Evolutionary conservation across 2,329 filamentous ascomycete genomes (phyloP), one percentile per base, ranked within the genome.

Genomic region (Sclerotinia minor): DNA sequence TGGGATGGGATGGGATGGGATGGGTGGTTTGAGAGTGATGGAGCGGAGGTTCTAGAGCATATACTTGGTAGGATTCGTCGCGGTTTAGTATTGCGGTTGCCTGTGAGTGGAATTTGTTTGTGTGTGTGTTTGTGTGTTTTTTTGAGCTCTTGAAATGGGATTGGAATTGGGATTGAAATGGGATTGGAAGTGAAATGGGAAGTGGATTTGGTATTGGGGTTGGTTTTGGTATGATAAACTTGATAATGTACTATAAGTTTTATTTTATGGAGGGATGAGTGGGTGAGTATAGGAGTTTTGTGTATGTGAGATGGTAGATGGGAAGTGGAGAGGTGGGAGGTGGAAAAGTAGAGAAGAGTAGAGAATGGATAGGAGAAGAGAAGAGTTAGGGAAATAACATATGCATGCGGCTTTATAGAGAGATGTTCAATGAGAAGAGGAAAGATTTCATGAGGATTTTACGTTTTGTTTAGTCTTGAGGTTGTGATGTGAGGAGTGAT

Each of bases 181-280:
- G 58, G 24, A 13, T 11, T 29, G 53, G 53, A 55, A 55, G 38
- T n/a, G 53, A 35, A 24, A 57, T 32, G 3, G 19, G 58, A 49
- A 19, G 5, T 21, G 53, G 53, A 35, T 35, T 55, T n/a, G 53
- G 54, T 9, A 57, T 41, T n/a, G n/a, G n/a, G n/a, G n/a, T n/a
- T n/a, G n/a, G n/a, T n/a, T n/a, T n/a, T 41, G 58, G 58, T 17
- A 29, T 61, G 58, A 50, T 61, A 45, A 61, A 17, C n/a, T 32
- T 29, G 29, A 61, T 50, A 35, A 61, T 50, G 45, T 61, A 61
- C 29, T 61, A 61, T 38, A 61, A 26, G 24, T 50, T 38, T 50
- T 38, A 38, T 50, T 49, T 50, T 50, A 38, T 21, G 45, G 8
- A 6, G 58, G 47, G 26, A 44, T 15, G 44, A n/a, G n/a, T n/a